A percentile compares a stretch with the other conserved stretches of the same genome.
These are phyloP conservation scores for Pseudognaphalium luteoalbum DNA, from an alignment of 129 eudicot species.

Conservation along the genomic window DNA sequence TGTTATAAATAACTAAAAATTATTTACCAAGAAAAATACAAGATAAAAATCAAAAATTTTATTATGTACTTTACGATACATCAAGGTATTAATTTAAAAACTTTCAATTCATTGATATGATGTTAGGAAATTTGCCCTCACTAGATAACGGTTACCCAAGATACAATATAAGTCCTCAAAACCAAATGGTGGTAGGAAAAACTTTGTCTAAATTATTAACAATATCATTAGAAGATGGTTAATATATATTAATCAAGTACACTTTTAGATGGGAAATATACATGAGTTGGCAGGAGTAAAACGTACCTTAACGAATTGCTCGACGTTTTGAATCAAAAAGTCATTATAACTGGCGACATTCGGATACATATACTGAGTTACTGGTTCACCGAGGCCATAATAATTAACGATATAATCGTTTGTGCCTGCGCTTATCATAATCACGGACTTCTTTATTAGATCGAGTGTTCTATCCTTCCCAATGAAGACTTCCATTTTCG, in stretches of 20 bases:
- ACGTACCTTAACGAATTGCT: constrained; percentile 49
- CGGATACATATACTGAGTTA: constrained; percentile 33
- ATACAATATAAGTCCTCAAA: too few relatives aligned
- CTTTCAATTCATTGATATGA: too few relatives aligned
- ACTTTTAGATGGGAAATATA: background rate
- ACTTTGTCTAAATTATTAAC: too few relatives aligned
- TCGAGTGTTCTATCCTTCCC: constrained; percentile 44
- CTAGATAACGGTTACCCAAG: too few relatives aligned
- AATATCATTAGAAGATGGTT: too few relatives aligned
- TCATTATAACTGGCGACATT: constrained; percentile 42
- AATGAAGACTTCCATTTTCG: constrained; percentile 44
- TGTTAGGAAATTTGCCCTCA: too few relatives aligned
- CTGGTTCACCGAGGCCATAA: constrained; percentile 36
- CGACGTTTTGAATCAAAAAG: constrained; percentile 44
- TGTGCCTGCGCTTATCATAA: constrained; percentile 64
- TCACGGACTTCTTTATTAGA: constrained; percentile 40
- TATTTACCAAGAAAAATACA: too few relatives aligned
- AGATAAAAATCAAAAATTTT: too few relatives aligned
- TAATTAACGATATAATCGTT: constrained; percentile 64
- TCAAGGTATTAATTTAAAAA: too few relatives aligned
- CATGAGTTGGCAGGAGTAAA: background rate
- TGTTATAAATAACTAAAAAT: too few relatives aligned
- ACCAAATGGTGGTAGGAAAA: too few relatives aligned
- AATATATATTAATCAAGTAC: background rate
- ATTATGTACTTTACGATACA: too few relatives aligned